Conservation (phyloP, 2,329 filamentous ascomycete genomes). For the Colletotrichum musicola region DNA sequence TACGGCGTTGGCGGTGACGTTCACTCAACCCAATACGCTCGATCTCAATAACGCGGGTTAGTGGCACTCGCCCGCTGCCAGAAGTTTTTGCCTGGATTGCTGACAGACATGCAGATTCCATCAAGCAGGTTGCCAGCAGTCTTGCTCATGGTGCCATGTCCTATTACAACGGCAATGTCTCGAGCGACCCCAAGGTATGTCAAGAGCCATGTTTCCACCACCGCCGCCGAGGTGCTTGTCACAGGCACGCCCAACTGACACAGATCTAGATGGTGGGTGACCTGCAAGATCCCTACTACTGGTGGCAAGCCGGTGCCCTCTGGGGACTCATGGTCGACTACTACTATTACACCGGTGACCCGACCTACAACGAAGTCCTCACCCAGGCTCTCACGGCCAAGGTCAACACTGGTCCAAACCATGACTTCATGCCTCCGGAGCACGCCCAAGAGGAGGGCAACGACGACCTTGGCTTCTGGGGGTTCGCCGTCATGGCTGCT, state of each 20-base stretch:
- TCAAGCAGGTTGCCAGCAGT: constrained; percentile 71
- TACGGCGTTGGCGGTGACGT: constrained; percentile 44
- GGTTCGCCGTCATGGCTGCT: constrained; percentile 74
- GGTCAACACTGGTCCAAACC: constrained; percentile 65
- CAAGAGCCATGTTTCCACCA: not conserved
- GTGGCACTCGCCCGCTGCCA: constrained; percentile 34
- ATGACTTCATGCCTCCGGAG: constrained; percentile 70
- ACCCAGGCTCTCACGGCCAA: constrained; percentile 70
- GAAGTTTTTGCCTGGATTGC: constrained; percentile 1
- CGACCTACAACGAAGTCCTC: constrained; percentile 70
- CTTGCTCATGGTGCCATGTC: constrained; percentile 72
- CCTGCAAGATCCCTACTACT: constrained; percentile 76
- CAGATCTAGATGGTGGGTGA: constrained; percentile 66
- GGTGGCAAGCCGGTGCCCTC: constrained; percentile 75
- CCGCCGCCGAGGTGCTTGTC: not conserved
- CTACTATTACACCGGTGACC: constrained; percentile 74
- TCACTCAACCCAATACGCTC: constrained; percentile 52
- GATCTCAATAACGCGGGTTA: constrained; percentile 52
- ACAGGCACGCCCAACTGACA: constrained; percentile 1
- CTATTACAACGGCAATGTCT: constrained; percentile 74
- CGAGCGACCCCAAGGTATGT: constrained; percentile 60
- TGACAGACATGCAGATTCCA: constrained; percentile 62
- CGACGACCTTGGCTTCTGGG: constrained; percentile 83
- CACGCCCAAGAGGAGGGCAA: constrained; percentile 75
- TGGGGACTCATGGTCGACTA: constrained; percentile 80